These are phyloP conservation scores for Phaseolus lunatus DNA, from an alignment of 306 rosid genomes.

Conservation along the genomic window DNA sequence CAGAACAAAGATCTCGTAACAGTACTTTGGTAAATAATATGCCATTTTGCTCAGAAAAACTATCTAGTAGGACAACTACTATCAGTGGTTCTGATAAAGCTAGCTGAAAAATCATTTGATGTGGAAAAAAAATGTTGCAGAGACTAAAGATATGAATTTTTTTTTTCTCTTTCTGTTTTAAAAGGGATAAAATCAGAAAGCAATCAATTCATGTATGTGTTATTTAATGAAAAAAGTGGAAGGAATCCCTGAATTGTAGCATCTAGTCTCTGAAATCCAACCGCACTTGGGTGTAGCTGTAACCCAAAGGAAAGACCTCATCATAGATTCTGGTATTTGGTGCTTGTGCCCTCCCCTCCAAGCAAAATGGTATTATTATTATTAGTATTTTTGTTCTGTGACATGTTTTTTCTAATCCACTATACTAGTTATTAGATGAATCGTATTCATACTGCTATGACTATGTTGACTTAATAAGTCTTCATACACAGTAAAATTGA, in stretches of 20 bases:
- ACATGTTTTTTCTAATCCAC: no score
- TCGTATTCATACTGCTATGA: no score
- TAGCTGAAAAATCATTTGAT: constrained; percentile 35
- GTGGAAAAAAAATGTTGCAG: constrained; percentile 12
- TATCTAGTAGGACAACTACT: constrained; percentile 18
- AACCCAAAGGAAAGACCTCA: constrained; percentile 56
- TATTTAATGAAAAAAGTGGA: constrained; percentile 41
- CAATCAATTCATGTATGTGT: constrained; percentile 39
- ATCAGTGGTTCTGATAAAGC: constrained; percentile 44
- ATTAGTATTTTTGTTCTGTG: no score
- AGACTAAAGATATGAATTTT: constrained; percentile 36
- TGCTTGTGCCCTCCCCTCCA: constrained; percentile 57
- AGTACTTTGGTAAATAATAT: background rate
- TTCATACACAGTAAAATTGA: no score
- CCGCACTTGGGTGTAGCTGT: constrained; percentile 54
- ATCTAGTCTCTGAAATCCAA: constrained; percentile 49
- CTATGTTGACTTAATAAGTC: no score
- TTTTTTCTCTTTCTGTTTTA: constrained; percentile 36
- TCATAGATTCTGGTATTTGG: constrained; percentile 49
- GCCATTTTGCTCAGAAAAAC: constrained; percentile 5
- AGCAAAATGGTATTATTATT: constrained; percentile 35
- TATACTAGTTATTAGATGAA: no score
- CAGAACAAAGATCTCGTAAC: background rate
- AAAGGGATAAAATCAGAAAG: constrained; percentile 43
- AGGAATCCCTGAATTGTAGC: constrained; percentile 58